Evolutionary conservation across 2,329 filamentous ascomycete species (phyloP).

Genomic region (Dactylellina cionopaga): DNA sequence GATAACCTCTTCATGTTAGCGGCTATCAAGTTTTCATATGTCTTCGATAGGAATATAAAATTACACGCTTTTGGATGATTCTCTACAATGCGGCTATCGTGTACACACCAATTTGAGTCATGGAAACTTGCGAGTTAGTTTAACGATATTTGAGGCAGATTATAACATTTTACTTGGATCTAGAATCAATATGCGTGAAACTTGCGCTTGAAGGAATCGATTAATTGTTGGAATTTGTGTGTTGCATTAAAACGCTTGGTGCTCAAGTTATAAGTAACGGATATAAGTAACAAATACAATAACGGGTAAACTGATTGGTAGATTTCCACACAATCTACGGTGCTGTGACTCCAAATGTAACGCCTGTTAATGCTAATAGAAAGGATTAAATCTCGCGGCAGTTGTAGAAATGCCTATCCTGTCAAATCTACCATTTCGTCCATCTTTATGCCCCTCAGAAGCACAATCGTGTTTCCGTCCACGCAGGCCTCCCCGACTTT

Average conservation of each 20-base stretch:
- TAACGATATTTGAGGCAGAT: slow-evolving; percentile 15
- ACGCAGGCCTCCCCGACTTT: slow-evolving; percentile 78
- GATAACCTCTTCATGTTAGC: not conserved
- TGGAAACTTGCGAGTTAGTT: slow-evolving; percentile 28
- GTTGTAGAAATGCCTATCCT: not conserved
- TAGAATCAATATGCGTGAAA: not conserved
- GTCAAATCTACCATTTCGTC: slow-evolving; percentile 73
- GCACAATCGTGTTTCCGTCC: slow-evolving; percentile 88
- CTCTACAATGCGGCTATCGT: too few species aligned
- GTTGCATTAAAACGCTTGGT: slow-evolving; percentile 5
- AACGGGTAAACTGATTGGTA: not conserved
- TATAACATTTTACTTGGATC: not conserved
- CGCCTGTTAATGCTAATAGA: slow-evolving; percentile 32
- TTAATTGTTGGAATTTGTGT: slow-evolving; percentile 17
- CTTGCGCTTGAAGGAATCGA: too few species aligned
- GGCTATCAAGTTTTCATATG: too few species aligned
- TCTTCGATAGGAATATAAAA: too few species aligned
- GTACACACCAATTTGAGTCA: too few species aligned
- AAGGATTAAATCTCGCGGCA: not conserved
- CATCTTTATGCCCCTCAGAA: slow-evolving; percentile 82
- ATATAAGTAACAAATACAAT: not conserved
- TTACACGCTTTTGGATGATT: too few species aligned
- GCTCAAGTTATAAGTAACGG: not conserved
- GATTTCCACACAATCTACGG: too few species aligned
- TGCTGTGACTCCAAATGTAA: not conserved